These are phyloP conservation scores for Phytophthora sansomeana DNA, from an alignment of 352 stramenopile genomes.

Conservation along the genomic window DNA sequence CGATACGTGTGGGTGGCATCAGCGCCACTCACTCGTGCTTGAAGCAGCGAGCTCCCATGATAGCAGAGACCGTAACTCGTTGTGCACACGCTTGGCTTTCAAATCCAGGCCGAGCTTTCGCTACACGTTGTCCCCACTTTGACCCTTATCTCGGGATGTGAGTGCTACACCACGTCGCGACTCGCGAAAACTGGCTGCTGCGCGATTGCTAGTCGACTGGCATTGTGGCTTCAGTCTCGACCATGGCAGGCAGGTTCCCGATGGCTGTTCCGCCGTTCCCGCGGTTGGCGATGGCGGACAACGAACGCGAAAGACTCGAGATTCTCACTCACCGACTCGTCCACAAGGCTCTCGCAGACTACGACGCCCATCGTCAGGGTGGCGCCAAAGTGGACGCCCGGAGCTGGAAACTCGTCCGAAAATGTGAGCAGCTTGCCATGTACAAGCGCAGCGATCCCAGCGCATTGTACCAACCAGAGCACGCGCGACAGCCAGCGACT, in stretches of 20 bases:
- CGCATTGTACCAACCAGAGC: conserved; percentile 13
- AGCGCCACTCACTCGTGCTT: no score
- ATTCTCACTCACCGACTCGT: conserved; percentile 39
- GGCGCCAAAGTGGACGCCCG: conserved; percentile 31
- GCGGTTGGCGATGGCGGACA: conserved; percentile 36
- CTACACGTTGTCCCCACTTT: conserved; percentile 15
- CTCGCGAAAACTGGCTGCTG: conserved; percentile 36
- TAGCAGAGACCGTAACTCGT: background rate
- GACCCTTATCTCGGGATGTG: conserved; percentile 31
- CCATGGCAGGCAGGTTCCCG: conserved; percentile 41
- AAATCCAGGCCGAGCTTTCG: conserved; percentile 14
- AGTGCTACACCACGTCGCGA: conserved; percentile 17
- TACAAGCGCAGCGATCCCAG: conserved; percentile 30
- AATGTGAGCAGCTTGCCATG: conserved; percentile 42
- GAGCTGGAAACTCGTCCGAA: conserved; percentile 41
- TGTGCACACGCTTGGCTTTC: background rate
- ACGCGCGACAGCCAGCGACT: conserved; percentile 17
- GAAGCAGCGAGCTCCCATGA: background rate
- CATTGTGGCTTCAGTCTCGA: conserved; percentile 8
- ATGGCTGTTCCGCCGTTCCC: conserved; percentile 30
- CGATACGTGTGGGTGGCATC: no score
- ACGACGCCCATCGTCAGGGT: conserved; percentile 31
- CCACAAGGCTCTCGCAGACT: conserved; percentile 39
- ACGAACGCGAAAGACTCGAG: conserved; percentile 42
- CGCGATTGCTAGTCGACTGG: conserved; percentile 9